Evolutionary conservation across 2,329 filamentous ascomycete species (phyloP), one percentile per base, ranked within the genome.

Genomic region (Colletotrichum plurivorum): DNA sequence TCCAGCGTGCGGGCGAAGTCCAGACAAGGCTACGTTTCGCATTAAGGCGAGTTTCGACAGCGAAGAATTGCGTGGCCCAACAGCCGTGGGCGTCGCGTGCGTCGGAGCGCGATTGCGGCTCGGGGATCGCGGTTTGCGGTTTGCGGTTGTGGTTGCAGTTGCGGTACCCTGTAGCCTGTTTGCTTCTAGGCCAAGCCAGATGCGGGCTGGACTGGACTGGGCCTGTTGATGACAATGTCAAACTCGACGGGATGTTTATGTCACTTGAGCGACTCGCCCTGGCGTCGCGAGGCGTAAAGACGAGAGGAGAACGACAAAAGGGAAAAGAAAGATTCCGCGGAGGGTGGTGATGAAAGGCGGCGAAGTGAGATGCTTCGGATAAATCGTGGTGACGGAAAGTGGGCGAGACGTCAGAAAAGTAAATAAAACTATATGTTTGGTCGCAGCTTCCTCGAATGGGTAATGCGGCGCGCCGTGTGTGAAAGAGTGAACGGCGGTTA

Each of bases 21-120:
- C 31, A 36, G 22, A 39, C 49, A 18, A 68, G 31, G 31, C 22
- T 55, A 54, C 22, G 43, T 65, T 65, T 69, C 54, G 61, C 66
- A 69, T 65, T 55, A 48, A 58, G 60, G 60, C 52, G 43, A 59
- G 25, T n/a, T 49, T 48, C 25, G 60, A 43, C 18, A 22, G 15
- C 22, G 22, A 27, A 39, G 27, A 45, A 51, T 43, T 41, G 61
- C 20, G 48, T 39, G 27, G 41, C 43, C 18, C 45, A 59, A 27
- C 31, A 59, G 48, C 31, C 61, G 41, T 48, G 64, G 54, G 54
- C 27, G 61, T 58, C 48, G 54, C 48, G 46, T 48, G 22, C 18
- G 51, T 54, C 27, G 48, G 54, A 22, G 54, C 31, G 59, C 54
- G 27, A 31, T 31, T 31, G 27, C 27, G 27, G 27, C 9, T 31